Evolutionary conservation across 345 rosid species (phyloP).

Genomic region (Ricinus communis): DNA sequence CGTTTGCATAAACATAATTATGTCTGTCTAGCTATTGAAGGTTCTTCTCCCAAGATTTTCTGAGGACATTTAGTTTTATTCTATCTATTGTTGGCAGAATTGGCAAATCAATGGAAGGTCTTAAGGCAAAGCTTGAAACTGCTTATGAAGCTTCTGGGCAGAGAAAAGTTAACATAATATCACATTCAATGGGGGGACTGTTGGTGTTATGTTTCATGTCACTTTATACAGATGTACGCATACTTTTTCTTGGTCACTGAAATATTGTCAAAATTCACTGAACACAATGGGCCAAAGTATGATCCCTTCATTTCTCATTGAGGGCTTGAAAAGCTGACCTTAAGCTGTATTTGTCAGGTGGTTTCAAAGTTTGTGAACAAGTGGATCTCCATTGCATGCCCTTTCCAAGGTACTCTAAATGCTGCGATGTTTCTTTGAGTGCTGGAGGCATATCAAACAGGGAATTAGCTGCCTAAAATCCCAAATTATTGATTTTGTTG

Average conservation of each 20-base stretch:
- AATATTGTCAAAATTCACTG: constrained; percentile 5
- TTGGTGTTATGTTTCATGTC: constrained; percentile 70
- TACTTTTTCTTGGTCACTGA: constrained; percentile 18
- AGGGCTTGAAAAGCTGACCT: constrained; percentile 11
- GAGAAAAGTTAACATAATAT: constrained; percentile 70
- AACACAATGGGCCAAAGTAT: constrained; percentile 5
- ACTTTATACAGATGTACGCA: constrained; percentile 64
- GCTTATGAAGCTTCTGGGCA: constrained; percentile 69
- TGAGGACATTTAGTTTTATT: constrained; percentile 12
- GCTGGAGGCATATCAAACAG: background rate
- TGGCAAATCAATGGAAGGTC: constrained; percentile 58
- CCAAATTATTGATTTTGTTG: background rate
- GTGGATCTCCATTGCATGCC: constrained; percentile 88
- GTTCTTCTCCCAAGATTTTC: background rate
- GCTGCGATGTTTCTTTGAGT: background rate
- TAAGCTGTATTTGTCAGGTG: constrained; percentile 44
- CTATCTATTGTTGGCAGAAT: constrained; percentile 46
- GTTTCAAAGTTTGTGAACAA: constrained; percentile 72
- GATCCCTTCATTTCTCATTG: constrained; percentile 10
- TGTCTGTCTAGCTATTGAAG: background rate
- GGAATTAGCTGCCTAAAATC: background rate
- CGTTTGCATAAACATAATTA: background rate
- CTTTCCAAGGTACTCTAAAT: constrained; percentile 72
- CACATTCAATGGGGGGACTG: constrained; percentile 93
- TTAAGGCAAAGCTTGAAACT: constrained; percentile 64